phyloP scores from a whole-genome alignment of 768 basidiomycete species.

The Phanerochaete sordida region DNA sequence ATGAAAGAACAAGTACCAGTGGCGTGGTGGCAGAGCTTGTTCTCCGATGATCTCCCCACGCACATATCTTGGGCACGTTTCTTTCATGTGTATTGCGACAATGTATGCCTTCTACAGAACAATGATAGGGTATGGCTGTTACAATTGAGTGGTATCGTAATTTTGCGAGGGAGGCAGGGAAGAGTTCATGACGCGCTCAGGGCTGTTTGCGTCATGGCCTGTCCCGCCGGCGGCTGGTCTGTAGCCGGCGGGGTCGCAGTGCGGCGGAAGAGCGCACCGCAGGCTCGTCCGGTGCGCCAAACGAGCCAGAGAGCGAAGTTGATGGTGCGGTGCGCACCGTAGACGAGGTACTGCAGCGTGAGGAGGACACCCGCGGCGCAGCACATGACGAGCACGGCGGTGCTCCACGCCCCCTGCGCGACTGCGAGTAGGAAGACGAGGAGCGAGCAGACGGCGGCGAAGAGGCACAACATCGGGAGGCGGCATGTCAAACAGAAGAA shows the following conservation, averaged over 20 bases:
- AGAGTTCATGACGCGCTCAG: not conserved
- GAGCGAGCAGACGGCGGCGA: conserved; percentile 51
- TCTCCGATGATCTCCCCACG: not conserved
- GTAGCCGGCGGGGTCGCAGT: not conserved
- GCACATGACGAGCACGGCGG: conserved; percentile 55
- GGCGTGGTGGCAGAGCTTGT: too few species aligned
- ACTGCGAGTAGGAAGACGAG: conserved; percentile 59
- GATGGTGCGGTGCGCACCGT: conserved; percentile 33
- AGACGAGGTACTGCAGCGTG: conserved; percentile 65
- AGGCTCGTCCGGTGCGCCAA: not conserved
- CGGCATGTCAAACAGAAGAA: conserved; percentile 70
- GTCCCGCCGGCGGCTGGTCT: not conserved
- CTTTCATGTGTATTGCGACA: not conserved
- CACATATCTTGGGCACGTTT: not conserved
- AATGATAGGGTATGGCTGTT: not conserved
- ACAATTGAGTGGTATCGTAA: not conserved
- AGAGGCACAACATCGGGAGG: conserved; percentile 59
- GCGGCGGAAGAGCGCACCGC: not conserved
- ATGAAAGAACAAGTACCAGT: too few species aligned
- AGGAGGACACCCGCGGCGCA: conserved; percentile 56
- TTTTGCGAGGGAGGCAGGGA: not conserved
- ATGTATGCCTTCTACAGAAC: not conserved
- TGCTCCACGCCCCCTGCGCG: conserved; percentile 62
- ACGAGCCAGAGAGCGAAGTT: conserved; percentile 17
- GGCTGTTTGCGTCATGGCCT: not conserved